A percentile compares a stretch with the other conserved stretches of the same genome.
These are phyloP conservation scores for Lactarius evosmus DNA, from an alignment of 768 basidiomycete genomes.

Conservation along the genomic window DNA sequence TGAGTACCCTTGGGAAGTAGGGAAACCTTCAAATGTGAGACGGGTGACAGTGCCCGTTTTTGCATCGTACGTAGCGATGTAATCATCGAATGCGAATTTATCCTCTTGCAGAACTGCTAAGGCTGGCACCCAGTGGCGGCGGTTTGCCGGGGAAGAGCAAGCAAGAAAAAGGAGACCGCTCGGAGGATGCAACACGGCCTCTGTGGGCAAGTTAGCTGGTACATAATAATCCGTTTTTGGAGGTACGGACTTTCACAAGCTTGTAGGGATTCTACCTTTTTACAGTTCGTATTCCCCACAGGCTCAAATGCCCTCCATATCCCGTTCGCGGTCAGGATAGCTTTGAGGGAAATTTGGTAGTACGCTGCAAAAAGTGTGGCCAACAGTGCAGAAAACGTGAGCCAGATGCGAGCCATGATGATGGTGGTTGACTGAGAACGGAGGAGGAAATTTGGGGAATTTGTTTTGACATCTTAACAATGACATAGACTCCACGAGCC, in stretches of 20 bases:
- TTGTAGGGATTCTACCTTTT: conserved; percentile 47
- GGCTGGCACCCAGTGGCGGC: conserved; percentile 53
- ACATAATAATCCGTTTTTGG: neutral
- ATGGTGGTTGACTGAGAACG: neutral
- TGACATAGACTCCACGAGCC: too few relatives aligned
- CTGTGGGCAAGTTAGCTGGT: conserved; percentile 34
- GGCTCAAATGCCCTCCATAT: conserved; percentile 43
- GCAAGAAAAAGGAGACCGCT: conserved; percentile 59
- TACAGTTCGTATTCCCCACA: conserved; percentile 50
- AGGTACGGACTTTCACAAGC: conserved; percentile 62
- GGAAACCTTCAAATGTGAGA: conserved; percentile 37
- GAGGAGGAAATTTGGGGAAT: neutral
- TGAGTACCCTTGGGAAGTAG: conserved; percentile 43
- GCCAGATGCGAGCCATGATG: conserved; percentile 12
- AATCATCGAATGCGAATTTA: conserved; percentile 46
- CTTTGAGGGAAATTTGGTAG: conserved; percentile 49
- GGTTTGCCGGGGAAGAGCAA: conserved; percentile 51
- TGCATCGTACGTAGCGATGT: conserved; percentile 59
- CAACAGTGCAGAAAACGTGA: conserved; percentile 32
- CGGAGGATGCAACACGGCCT: conserved; percentile 56
- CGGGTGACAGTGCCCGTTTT: conserved; percentile 43
- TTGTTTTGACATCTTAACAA: too few relatives aligned
- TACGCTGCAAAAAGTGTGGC: conserved; percentile 43
- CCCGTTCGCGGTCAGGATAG: conserved; percentile 43
- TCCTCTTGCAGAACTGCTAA: conserved; percentile 36